phyloP scores from a whole-genome alignment of 495 filamentous ascomycete species.

The Podospora australis region DNA sequence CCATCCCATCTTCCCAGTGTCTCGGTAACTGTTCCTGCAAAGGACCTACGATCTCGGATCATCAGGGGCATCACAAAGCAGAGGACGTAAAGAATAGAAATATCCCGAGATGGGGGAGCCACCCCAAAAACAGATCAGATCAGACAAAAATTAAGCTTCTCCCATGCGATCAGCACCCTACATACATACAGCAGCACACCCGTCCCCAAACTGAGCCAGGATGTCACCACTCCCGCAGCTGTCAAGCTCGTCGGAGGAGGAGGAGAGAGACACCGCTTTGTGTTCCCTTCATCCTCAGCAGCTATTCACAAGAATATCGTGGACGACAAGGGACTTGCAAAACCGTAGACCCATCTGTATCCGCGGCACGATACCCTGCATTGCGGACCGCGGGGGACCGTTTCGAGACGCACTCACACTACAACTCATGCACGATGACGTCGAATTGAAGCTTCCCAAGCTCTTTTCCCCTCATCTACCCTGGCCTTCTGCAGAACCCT shows the following conservation, averaged over 20 bases:
- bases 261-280: too few species aligned
- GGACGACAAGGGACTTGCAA: too few species aligned
- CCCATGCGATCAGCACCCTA: neutral
- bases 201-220: neutral
- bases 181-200: neutral
- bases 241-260: too few species aligned
- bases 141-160: neutral
- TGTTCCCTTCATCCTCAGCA: too few species aligned
- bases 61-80: constrained; percentile 2
- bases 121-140: neutral
- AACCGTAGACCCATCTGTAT: too few species aligned
- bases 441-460: neutral
- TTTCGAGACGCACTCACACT: neutral
- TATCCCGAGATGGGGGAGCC: neutral
- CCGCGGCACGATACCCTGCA: neutral
- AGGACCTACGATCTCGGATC: too few species aligned
- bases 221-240: too few species aligned
- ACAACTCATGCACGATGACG: neutral
- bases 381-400: neutral
- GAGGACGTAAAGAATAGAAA: constrained; percentile 1
- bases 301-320: too few species aligned
- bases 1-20: too few species aligned
- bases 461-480: too few species aligned
- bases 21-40: too few species aligned
- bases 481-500: neutral